Percentiles rank a stretch among this genome's conserved stretches.
These are phyloP conservation scores for Lactarius pseudohatsudake DNA, from an alignment of 768 basidiomycete species.

Conservation along the genomic window DNA sequence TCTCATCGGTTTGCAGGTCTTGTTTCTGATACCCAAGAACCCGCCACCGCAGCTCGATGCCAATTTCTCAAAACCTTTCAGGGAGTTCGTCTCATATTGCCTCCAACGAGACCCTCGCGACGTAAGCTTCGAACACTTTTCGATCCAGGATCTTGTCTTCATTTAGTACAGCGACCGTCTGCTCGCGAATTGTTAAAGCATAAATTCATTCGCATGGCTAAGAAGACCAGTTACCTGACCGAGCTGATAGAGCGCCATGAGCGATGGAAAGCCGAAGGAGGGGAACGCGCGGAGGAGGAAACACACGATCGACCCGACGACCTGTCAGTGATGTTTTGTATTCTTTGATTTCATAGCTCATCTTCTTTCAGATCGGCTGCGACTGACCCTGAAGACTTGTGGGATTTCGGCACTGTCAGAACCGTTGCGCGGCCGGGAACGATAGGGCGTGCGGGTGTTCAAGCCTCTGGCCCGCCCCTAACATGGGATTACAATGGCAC, in stretches of 20 bases:
- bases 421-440: slow-evolving; percentile 55
- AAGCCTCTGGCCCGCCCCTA: slow-evolving; percentile 62
- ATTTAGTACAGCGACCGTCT: slow-evolving; percentile 69
- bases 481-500: slow-evolving; percentile 79
- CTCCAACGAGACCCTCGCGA: slow-evolving; percentile 92
- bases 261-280: slow-evolving; percentile 89
- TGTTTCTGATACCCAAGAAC: slow-evolving; percentile 98
- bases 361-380: slow-evolving; percentile 45
- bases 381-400: slow-evolving; percentile 77
- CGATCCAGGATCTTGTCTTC: slow-evolving; percentile 19
- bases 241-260: slow-evolving; percentile 95
- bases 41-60: slow-evolving; percentile 89
- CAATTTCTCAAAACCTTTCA: slow-evolving; percentile 89
- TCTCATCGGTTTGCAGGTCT: slow-evolving; percentile 52
- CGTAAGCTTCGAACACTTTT: slow-evolving; percentile 44
- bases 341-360: slow-evolving; percentile 5
- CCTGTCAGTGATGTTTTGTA: slow-evolving; percentile 46
- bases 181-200: slow-evolving; percentile 96
- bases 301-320: slow-evolving; percentile 62
- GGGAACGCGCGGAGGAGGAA: slow-evolving; percentile 71
- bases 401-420: slow-evolving; percentile 97
- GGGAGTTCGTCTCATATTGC: slow-evolving; percentile 92
- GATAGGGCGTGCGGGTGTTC: slow-evolving; percentile 64
- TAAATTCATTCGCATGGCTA: slow-evolving; percentile 92
- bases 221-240: slow-evolving; percentile 91